Percentiles rank a stretch among this genome's conserved stretches.
Conservation (phyloP, 139 green algal genomes). For the Desmodesmus armatus region DNA sequence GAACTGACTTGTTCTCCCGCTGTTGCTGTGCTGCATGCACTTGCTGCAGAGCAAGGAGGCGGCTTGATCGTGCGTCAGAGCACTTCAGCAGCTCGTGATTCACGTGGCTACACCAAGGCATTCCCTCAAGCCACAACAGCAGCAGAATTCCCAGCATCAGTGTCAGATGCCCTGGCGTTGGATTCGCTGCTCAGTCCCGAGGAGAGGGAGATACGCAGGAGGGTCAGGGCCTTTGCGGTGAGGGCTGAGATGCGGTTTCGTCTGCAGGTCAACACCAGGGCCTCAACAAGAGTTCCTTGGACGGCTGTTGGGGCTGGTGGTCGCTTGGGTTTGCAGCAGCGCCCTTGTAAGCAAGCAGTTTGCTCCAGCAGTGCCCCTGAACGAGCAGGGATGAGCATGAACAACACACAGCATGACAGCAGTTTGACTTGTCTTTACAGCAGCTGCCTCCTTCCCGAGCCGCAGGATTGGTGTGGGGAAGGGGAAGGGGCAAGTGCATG, state of each 20-base stretch:
- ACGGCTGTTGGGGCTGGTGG: no score
- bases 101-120: not conserved
- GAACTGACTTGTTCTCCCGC: not conserved
- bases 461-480: no score
- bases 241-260: constrained; percentile 17
- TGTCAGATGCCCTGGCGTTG: constrained; percentile 76
- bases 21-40: not conserved
- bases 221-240: constrained; percentile 82
- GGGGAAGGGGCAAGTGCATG: no score
- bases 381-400: no score
- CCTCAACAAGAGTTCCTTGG: no score
- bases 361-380: not conserved
- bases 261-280: not conserved
- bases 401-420: no score
- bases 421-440: no score
- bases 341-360: not conserved
- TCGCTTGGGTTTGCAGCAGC: not conserved
- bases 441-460: no score
- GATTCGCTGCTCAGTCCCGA: constrained; percentile 79
- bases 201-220: constrained; percentile 70
- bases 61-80: constrained; percentile 2
- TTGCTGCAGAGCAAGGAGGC: constrained; percentile 11
- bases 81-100: constrained; percentile 1
- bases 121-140: constrained; percentile 78
- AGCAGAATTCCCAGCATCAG: constrained; percentile 73